A percentile compares a stretch with the other conserved stretches of the same genome.
phyloP scores from a whole-genome alignment of 2,329 filamentous ascomycete species.

The Curvularia verruculosa region DNA sequence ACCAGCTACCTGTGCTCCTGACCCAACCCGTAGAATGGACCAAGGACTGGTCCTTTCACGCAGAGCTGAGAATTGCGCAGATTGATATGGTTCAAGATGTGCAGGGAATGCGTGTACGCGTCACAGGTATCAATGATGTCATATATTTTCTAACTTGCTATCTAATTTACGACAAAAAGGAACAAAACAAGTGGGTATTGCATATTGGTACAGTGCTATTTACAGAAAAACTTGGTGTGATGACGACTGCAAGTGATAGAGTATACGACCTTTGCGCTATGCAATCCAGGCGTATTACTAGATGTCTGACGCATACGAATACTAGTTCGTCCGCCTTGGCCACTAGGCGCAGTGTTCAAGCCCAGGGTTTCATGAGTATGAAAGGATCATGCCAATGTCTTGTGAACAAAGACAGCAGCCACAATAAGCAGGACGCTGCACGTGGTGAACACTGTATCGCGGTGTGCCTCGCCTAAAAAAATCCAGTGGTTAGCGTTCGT shows the following conservation, averaged over 20 bases:
- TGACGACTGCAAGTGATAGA: background rate
- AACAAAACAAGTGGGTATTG: background rate
- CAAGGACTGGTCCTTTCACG: background rate
- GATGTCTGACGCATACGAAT: background rate
- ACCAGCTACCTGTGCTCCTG: background rate
- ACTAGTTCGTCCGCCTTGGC: background rate
- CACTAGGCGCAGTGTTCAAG: background rate
- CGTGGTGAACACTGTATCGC: constrained; percentile 39
- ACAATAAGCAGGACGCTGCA: constrained; percentile 38
- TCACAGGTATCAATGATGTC: constrained; percentile 10
- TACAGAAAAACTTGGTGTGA: constrained; percentile 1
- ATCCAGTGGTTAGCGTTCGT: constrained; percentile 13
- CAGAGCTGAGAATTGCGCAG: background rate
- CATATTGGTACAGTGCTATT: constrained; percentile 4
- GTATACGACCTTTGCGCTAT: background rate
- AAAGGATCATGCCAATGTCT: constrained; percentile 25
- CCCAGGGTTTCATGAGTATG: background rate
- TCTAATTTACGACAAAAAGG: background rate
- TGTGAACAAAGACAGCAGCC: constrained; percentile 37
- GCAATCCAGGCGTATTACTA: background rate
- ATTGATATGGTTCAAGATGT: background rate
- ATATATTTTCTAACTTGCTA: constrained; percentile 11
- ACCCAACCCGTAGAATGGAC: background rate
- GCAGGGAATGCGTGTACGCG: background rate
- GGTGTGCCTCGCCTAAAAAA: constrained; percentile 35